These are phyloP conservation scores for Pinus albicaulis DNA, from an alignment of 75 land plant species.

Conservation along the genomic window DNA sequence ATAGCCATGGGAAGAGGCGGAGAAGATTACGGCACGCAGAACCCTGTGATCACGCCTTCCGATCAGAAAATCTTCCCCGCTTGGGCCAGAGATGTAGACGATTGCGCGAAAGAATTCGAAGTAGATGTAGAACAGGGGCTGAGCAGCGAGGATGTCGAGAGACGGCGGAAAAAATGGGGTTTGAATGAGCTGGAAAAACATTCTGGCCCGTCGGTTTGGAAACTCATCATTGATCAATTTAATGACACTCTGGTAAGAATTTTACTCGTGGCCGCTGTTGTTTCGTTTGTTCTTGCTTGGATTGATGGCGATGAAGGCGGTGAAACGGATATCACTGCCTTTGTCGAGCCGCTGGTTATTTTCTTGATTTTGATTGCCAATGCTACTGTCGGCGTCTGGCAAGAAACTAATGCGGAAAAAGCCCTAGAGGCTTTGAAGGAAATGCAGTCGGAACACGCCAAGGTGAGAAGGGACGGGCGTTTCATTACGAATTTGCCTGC, in stretches of 20 bases:
- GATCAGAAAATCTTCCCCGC: slow-evolving; percentile 57
- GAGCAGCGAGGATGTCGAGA: slow-evolving; percentile 38
- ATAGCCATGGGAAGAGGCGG: too few species aligned
- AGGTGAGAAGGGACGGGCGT: slow-evolving; percentile 61
- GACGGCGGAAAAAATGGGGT: slow-evolving; percentile 45
- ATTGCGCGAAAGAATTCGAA: slow-evolving; percentile 54
- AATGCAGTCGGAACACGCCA: slow-evolving; percentile 73
- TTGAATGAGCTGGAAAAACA: slow-evolving; percentile 78
- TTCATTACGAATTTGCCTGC: slow-evolving; percentile 64
- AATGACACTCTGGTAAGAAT: slow-evolving; percentile 82
- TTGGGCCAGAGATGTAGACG: slow-evolving; percentile 68
- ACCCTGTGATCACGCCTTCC: background rate
- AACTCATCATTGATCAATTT: slow-evolving; percentile 78
- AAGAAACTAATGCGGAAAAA: slow-evolving; percentile 88
- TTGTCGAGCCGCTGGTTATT: slow-evolving; percentile 88
- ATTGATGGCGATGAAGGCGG: slow-evolving; percentile 42
- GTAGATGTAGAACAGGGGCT: slow-evolving; percentile 59
- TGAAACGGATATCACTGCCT: slow-evolving; percentile 53
- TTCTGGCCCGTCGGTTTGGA: slow-evolving; percentile 67
- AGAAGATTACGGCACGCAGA: too few species aligned
- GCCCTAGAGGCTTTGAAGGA: slow-evolving; percentile 91
- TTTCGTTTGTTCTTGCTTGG: slow-evolving; percentile 65
- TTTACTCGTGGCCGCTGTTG: slow-evolving; percentile 64
- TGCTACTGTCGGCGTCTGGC: slow-evolving; percentile 90
- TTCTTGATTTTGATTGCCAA: slow-evolving; percentile 68